A percentile compares a stretch with the other conserved stretches of the same genome.
Evolutionary conservation across 805 yeast genomes (phyloP).

Genomic region (Barnettozyma sucrosica): DNA sequence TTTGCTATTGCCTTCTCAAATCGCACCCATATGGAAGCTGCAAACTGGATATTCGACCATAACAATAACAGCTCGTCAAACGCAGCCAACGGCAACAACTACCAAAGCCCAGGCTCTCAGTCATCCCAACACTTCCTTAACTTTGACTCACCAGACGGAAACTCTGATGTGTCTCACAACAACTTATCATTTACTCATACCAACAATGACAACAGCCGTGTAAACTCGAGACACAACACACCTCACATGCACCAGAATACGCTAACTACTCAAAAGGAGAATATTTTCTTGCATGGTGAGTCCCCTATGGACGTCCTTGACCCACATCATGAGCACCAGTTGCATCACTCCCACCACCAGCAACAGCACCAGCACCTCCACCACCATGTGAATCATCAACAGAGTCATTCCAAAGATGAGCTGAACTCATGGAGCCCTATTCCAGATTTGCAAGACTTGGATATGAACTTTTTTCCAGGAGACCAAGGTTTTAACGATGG

Average conservation of each 20-base stretch:
- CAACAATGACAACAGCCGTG: conserved; percentile 1
- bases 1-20: neutral
- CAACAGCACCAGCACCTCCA: neutral
- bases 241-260: neutral
- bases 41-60: conserved; percentile 14
- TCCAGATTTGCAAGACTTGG: conserved; percentile 14
- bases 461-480: conserved; percentile 12
- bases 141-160: conserved; percentile 19
- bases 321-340: conserved; percentile 3
- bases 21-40: conserved; percentile 7
- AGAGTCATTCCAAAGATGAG: conserved; percentile 1
- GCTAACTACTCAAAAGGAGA: conserved; percentile 1
- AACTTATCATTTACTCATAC: neutral
- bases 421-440: conserved; percentile 10
- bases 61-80: conserved; percentile 2
- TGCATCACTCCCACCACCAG: conserved; percentile 3
- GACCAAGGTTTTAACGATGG: neutral
- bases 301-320: conserved; percentile 14
- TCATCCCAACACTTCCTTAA: conserved; percentile 12
- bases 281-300: conserved; percentile 1
- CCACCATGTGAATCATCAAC: neutral
- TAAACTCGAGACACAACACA: neutral
- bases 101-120: conserved; percentile 6
- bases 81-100: neutral
- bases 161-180: conserved; percentile 9